These are phyloP conservation scores for Coniferiporia sulphurascens DNA, from an alignment of 1,284 basidiomycete genomes.

Conservation along the genomic window DNA sequence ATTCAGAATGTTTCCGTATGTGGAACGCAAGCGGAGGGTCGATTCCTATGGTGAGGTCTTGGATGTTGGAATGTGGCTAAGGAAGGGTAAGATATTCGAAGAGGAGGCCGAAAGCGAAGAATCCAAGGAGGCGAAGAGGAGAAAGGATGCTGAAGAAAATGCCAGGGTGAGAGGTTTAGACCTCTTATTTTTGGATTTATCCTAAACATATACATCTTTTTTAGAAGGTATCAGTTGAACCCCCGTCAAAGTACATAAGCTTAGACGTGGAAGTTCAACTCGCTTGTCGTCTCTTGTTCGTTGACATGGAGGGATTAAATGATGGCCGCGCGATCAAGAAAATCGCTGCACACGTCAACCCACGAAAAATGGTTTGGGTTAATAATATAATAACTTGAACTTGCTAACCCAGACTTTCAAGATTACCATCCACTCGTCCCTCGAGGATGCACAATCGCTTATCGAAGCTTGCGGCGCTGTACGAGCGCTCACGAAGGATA, in stretches of 20 bases:
- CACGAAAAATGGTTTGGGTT: slow-evolving; percentile 76
- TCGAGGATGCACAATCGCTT: slow-evolving; percentile 63
- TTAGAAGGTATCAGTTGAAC: slow-evolving; percentile 71
- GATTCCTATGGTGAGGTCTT: slow-evolving; percentile 96
- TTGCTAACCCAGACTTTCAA: slow-evolving; percentile 30
- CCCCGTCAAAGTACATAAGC: slow-evolving; percentile 88
- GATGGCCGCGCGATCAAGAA: slow-evolving; percentile 97
- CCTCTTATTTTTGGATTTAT: not conserved
- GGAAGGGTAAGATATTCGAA: slow-evolving; percentile 84
- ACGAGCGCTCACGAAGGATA: slow-evolving; percentile 85
- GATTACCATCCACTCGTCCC: slow-evolving; percentile 83
- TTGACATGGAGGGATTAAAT: slow-evolving; percentile 94
- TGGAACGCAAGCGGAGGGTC: slow-evolving; percentile 87
- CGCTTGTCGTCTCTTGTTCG: slow-evolving; percentile 80
- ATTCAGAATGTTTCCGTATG: slow-evolving; percentile 96
- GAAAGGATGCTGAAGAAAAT: slow-evolving; percentile 74
- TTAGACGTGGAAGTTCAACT: slow-evolving; percentile 73
- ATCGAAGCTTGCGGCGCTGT: slow-evolving; percentile 79
- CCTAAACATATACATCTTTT: slow-evolving; percentile 10
- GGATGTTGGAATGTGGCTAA: slow-evolving; percentile 90
- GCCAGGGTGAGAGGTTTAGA: slow-evolving; percentile 52
- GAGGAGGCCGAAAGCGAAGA: slow-evolving; percentile 84
- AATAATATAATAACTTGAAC: not conserved
- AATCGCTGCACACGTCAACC: slow-evolving; percentile 94
- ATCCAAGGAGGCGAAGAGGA: slow-evolving; percentile 66